A percentile compares a stretch with the other conserved stretches of the same genome.
Conservation (phyloP, 192 early-diverging fungal species). For the Entomortierella beljakovae region DNA sequence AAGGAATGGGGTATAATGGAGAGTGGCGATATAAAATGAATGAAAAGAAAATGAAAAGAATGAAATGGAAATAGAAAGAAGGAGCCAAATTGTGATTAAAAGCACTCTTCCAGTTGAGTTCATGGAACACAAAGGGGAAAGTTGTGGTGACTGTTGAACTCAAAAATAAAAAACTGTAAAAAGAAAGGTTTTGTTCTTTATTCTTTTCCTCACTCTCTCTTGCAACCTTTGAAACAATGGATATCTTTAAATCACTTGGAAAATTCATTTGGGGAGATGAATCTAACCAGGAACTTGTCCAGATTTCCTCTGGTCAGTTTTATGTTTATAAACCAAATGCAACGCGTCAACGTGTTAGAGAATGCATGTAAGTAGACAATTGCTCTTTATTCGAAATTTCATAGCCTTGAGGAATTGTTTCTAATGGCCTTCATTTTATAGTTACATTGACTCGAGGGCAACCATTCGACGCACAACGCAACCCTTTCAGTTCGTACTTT, state of each 20-base stretch:
- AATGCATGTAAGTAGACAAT: conserved; percentile 58
- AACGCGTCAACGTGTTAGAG: conserved; percentile 50
- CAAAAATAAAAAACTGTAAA: conserved; percentile 4
- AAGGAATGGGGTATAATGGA: neutral
- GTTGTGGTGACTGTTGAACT: conserved; percentile 21
- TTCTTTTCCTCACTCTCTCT: conserved; percentile 6
- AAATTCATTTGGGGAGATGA: conserved; percentile 74
- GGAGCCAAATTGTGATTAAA: neutral
- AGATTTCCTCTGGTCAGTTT: conserved; percentile 73
- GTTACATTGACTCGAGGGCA: conserved; percentile 75
- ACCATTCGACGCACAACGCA: conserved; percentile 74
- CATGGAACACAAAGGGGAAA: too few relatives aligned
- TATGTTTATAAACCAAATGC: conserved; percentile 65
- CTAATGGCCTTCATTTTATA: neutral
- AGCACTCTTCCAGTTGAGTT: too few relatives aligned
- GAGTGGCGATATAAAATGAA: neutral
- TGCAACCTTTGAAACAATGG: conserved; percentile 58
- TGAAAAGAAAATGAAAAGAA: neutral
- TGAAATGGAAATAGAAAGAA: neutral
- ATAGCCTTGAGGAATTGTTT: neutral
- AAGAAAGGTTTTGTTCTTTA: neutral
- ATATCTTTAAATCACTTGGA: conserved; percentile 73
- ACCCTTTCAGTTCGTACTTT: conserved; percentile 79
- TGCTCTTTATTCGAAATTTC: neutral
- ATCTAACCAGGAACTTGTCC: conserved; percentile 64